Evolutionary conservation across 495 filamentous ascomycete genomes (phyloP), one percentile per base, ranked within the genome.

Genomic region (Pseudevernia furfuracea): DNA sequence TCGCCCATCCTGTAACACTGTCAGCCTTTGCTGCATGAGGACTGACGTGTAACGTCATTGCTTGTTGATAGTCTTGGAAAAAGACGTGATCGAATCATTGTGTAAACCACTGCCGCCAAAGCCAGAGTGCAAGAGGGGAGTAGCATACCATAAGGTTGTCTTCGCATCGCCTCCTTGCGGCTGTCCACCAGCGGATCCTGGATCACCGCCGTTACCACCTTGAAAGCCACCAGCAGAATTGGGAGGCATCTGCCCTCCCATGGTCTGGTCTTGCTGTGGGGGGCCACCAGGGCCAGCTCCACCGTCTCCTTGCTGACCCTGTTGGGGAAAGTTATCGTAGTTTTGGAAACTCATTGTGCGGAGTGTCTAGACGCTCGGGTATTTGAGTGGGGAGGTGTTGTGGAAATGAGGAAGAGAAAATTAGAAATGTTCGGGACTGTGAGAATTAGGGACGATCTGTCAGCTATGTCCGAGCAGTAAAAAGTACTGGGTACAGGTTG

Each of bases 1-100:
- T 99, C 94, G 64, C 94, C 94, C 94, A 99, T 99, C 94, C 92
- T 91, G 68, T 48, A 58, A 32, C 38, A 55, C 61, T 34, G 65
- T 72, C 52, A 71, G 60, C 44, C 23, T 60, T 30, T n/a, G 41
- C 32, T 49, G 17, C 61, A 23, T 25, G 52, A 11, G 30, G 1
- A 15, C 2, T 32, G 12, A 52, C 23, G 15, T 0, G 9, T 30
- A 52, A 52, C 12, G 25, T n/a, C n/a, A n/a, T 17, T 53, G 25
- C 49, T 32, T 32, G 49, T 4, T 30, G 0, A 53, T 1, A 14
- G 25, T 19, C 49, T 19, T 32, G 28, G 25, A 8, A 4, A 34
- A 32, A 30, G 4, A 5, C 14, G 37, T 32, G 38, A 41, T 21
- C 56, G n/a, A 36, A 6, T 25, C 28, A 19, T 56, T 4, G 1